A percentile compares a stretch with the other conserved stretches of the same genome.
These are phyloP conservation scores for Hortiboletus flavorubellus DNA, from an alignment of 768 basidiomycete species.

Conservation along the genomic window DNA sequence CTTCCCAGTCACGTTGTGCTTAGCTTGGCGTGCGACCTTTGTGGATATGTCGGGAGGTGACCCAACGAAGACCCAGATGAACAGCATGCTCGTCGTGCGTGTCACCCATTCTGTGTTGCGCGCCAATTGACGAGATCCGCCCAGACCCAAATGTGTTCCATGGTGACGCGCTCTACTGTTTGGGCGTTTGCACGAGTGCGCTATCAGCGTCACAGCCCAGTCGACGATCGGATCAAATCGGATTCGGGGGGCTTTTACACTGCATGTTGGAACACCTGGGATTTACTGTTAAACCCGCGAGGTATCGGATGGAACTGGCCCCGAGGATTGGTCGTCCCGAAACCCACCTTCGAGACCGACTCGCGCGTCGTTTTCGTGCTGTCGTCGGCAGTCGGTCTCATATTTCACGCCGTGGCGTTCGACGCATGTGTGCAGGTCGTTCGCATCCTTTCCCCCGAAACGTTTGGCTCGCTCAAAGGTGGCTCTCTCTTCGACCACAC, in stretches of 20 bases:
- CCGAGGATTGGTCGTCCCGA: conserved; percentile 16
- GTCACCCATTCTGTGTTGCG: background rate
- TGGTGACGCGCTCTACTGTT: conserved; percentile 11
- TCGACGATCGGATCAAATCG: background rate
- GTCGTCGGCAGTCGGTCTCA: background rate
- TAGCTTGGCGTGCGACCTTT: conserved; percentile 38
- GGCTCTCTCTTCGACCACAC: conserved; percentile 35
- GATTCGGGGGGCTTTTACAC: conserved; percentile 2
- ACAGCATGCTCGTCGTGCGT: conserved; percentile 22
- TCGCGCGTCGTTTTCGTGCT: conserved; percentile 15
- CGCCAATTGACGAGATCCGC: background rate
- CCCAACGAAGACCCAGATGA: conserved; percentile 7
- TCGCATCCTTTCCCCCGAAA: conserved; percentile 36
- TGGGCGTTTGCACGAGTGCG: conserved; percentile 21
- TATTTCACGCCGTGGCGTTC: conserved; percentile 9
- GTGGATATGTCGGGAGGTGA: conserved; percentile 25
- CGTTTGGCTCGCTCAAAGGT: conserved; percentile 34
- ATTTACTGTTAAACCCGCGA: conserved; percentile 22
- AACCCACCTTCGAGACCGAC: conserved; percentile 1
- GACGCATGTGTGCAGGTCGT: conserved; percentile 14
- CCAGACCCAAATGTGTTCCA: conserved; percentile 15
- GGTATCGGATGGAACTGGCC: conserved; percentile 31
- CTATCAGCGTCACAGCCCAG: conserved; percentile 12
- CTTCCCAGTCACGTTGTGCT: conserved; percentile 45
- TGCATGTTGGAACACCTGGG: conserved; percentile 28